phyloP scores from a whole-genome alignment of 2,329 filamentous ascomycete species.

The Blumeria graminis region DNA sequence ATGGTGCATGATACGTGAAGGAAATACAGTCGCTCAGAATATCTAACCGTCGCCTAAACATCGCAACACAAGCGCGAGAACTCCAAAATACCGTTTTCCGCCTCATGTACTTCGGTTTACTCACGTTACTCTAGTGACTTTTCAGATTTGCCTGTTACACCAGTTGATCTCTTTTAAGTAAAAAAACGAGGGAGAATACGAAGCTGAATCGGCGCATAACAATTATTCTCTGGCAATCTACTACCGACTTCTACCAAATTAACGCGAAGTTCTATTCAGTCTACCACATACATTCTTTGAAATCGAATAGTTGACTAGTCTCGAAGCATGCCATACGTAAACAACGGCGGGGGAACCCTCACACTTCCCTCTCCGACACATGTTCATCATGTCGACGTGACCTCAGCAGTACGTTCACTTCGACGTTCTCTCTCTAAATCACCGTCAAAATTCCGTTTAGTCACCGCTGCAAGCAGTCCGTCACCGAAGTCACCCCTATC shows the following conservation, averaged over 20 bases:
- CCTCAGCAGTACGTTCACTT: conserved; percentile 58
- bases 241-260: not conserved
- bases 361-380: conserved; percentile 73
- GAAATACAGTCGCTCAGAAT: not conserved
- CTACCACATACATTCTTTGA: not conserved
- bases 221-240: too few relatives aligned
- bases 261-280: not conserved
- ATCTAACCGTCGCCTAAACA: too few relatives aligned
- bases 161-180: not conserved
- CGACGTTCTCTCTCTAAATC: conserved; percentile 76
- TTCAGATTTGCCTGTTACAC: not conserved
- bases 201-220: too few relatives aligned
- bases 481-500: conserved; percentile 33
- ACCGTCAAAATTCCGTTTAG: conserved; percentile 67
- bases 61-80: too few relatives aligned
- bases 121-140: not conserved
- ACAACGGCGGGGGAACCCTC: conserved; percentile 46
- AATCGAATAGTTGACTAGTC: too few relatives aligned
- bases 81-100: too few relatives aligned
- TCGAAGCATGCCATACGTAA: conserved; percentile 31
- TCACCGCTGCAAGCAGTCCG: conserved; percentile 19
- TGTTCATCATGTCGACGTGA: conserved; percentile 59
- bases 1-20: not conserved
- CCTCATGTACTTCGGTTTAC: too few relatives aligned
- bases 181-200: not conserved